phyloP scores from a whole-genome alignment of 148 eudicot genomes.

The Cornus suecica region DNA sequence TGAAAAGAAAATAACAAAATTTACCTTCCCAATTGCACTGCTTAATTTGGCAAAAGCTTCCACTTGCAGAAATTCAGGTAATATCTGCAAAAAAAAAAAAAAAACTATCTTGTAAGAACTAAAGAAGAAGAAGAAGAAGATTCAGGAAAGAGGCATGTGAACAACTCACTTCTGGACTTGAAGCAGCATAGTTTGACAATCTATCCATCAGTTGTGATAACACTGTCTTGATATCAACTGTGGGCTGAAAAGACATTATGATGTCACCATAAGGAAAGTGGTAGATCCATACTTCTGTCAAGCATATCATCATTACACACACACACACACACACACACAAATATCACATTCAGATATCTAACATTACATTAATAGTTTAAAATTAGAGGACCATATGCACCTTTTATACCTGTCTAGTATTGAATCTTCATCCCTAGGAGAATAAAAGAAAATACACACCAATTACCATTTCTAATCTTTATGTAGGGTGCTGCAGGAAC shows the following conservation, averaged over 20 bases:
- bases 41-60: conserved; percentile 95
- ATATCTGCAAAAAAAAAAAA: conserved; percentile 47
- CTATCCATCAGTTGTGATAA: conserved; percentile 94
- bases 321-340: neutral
- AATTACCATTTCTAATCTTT: neutral
- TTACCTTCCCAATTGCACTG: conserved; percentile 95
- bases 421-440: neutral
- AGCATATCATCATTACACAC: neutral
- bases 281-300: neutral
- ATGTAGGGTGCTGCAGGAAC: neutral
- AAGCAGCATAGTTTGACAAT: conserved; percentile 89
- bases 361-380: neutral
- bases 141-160: conserved; percentile 8
- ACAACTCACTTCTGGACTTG: conserved; percentile 84
- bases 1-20: conserved; percentile 2
- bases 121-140: conserved; percentile 5
- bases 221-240: conserved; percentile 87
- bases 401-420: neutral
- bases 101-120: conserved; percentile 14
- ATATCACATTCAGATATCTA: neutral
- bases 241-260: conserved; percentile 55
- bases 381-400: neutral
- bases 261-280: conserved; percentile 14
- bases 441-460: too few relatives aligned
- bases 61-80: conserved; percentile 93